Evolutionary conservation across 257 asterid genomes (phyloP), one percentile per base, ranked within the genome.

Genomic region (Fraxinus pennsylvanica): DNA sequence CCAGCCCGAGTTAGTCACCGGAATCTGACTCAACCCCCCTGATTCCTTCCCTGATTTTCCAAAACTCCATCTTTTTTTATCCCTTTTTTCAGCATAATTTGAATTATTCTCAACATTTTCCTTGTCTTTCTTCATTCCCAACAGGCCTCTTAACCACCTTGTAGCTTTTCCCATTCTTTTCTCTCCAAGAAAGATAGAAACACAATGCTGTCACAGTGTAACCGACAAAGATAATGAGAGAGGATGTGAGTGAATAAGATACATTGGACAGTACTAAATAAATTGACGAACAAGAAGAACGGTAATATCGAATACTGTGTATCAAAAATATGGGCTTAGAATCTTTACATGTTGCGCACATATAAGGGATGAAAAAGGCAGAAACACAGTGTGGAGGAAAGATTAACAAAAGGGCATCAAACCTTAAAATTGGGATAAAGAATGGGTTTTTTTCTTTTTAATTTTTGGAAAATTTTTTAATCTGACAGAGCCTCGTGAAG

Each of bases 401-500:
- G 27, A 32, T 38, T 72, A 67, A 73, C 39, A 36, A 76, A 74
- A 75, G 81, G 76, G 82, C 59, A 54, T 77, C 71, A 81, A 88
- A 81, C 74, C 76, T 73, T 85, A 83, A 85, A 88, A 81, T 84
- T 78, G 84, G 30, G 74, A 78, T 76, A 82, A 88, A 83, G 80
- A 81, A 77, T 75, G 82, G 77, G 27, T 69, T 81, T 41, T 41
- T 41, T 41, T 41, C 3, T 41, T 41, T 41, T 41, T 10, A 80
- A 75, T 69, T 82, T 75, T 61, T 65, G 67, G 35, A 52, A 68
- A 77, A 0, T 65, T 36, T 65, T 72, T 45, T 78, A 41, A 33
- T 76, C 92, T 89, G 97, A 91, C 96, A 87, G 54, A 69, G 66
- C 87, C 96, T 87, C 94, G 94, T 87, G 96, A 92, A 74, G 83